Evolutionary conservation across 805 yeast genomes (phyloP), one percentile per base, ranked within the genome.

Genomic region (Spencermartinsiella europaea): DNA sequence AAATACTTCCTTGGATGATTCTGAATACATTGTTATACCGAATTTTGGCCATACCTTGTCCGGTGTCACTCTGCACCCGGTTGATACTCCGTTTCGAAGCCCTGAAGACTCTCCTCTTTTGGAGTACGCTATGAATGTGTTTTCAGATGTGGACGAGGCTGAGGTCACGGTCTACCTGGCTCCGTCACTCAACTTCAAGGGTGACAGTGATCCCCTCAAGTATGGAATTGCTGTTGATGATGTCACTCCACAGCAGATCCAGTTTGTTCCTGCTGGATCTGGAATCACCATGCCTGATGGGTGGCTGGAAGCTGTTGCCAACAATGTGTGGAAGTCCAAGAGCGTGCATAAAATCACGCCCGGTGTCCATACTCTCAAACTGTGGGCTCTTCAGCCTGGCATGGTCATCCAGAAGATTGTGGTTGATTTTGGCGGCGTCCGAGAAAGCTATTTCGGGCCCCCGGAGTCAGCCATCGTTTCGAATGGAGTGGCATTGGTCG

Each of bases 221-320:
- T 60, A 60, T 43, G 62, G 56, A n/a, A 46, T 60, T 35, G 45
- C 61, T 3, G 44, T 60, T 28, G 64, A 60, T 43, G 59, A 56
- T 40, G 58, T 50, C 15, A 42, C 46, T 25, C 63, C 63, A 1
- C 48, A 50, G 34, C 39, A 21, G 12, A 47, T 54, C 3, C 59
- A 60, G 43, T 25, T 60, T 21, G 58, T 62, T 69, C 53, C 52
- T 5, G 15, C 35, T 7, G 15, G 40, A 3, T 20, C 31, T 4
- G 44, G 34, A 4, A 47, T 38, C 19, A 21, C 17, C 10, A 21
- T 49, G 21, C 53, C 53, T n/a, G 43, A 34, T 15, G 53, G 39
- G 14, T 49, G 53, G 53, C 48, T 46, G 31, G 31, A 49, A 37
- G 53, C 43, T 15, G 53, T 49, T 5, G 45, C 53, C 7, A 34